Conservation (phyloP, 257 asterid genomes). For the Solanum piurae region DNA sequence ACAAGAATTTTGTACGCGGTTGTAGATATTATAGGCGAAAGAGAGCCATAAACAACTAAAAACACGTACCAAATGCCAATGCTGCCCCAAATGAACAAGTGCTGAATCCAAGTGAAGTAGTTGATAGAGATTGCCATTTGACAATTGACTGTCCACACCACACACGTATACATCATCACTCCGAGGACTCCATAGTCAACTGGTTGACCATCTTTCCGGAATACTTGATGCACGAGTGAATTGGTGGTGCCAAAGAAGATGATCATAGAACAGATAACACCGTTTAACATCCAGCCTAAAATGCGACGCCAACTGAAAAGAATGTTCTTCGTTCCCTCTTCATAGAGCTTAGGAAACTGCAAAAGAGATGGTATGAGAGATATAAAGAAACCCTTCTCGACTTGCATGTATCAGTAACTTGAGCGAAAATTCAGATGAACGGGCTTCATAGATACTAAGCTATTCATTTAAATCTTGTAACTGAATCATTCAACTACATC, state of each 20-base stretch:
- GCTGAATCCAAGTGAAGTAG: constrained; percentile 97
- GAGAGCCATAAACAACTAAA: constrained; percentile 50
- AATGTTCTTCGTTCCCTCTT: constrained; percentile 60
- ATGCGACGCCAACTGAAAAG: constrained; percentile 88
- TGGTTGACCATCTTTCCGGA: constrained; percentile 59
- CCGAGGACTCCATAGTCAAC: constrained; percentile 67
- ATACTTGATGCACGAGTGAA: constrained; percentile 44
- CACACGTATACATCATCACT: constrained; percentile 75
- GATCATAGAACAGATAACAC: constrained; percentile 56
- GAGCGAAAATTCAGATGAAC: not conserved
- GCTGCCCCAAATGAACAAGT: constrained; percentile 93
- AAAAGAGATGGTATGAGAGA: not conserved
- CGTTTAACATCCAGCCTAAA: constrained; percentile 90
- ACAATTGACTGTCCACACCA: constrained; percentile 90
- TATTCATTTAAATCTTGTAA: not conserved
- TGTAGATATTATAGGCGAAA: constrained; percentile 47
- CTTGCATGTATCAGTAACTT: not conserved
- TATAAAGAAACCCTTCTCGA: not conserved
- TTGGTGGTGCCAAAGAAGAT: constrained; percentile 66
- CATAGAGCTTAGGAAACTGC: constrained; percentile 70
- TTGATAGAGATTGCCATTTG: constrained; percentile 88
- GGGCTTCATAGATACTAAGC: not conserved
- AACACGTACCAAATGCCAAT: constrained; percentile 67
- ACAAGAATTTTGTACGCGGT: constrained; percentile 58
- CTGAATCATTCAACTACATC: not conserved